These are phyloP conservation scores for Penicillium vulpinum DNA, from an alignment of 2,329 filamentous ascomycete genomes.

Conservation along the genomic window DNA sequence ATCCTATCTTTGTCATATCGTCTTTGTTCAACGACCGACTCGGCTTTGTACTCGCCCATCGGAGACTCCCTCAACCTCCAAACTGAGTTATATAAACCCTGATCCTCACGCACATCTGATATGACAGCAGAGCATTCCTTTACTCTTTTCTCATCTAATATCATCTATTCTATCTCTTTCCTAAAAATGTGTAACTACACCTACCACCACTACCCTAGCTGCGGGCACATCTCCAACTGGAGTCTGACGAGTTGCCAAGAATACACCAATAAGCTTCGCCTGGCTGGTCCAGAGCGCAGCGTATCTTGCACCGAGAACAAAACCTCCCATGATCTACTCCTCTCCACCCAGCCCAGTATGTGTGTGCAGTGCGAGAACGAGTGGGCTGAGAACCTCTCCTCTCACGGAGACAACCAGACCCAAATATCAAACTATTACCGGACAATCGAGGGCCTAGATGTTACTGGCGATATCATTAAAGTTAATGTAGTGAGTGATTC, in stretches of 20 bases:
- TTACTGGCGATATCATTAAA: not conserved
- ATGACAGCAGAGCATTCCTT: not conserved
- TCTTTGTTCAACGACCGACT: slow-evolving; percentile 4
- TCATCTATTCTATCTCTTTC: not conserved
- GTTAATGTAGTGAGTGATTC: slow-evolving; percentile 1
- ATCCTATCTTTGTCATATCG: not conserved
- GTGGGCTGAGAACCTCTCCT: not conserved
- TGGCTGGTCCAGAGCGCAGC: not conserved
- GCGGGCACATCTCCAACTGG: slow-evolving; percentile 32
- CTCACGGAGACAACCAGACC: not conserved
- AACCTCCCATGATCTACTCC: slow-evolving; percentile 14
- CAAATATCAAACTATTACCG: not conserved
- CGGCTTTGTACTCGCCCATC: not conserved
- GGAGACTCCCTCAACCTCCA: not conserved
- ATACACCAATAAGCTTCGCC: slow-evolving; percentile 22
- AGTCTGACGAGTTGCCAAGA: slow-evolving; percentile 25
- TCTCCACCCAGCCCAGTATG: not conserved
- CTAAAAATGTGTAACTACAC: slow-evolving; percentile 28
- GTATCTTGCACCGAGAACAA: slow-evolving; percentile 7
- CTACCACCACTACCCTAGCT: slow-evolving; percentile 30
- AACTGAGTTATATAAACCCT: not conserved
- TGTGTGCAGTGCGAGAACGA: slow-evolving; percentile 19
- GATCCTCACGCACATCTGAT: not conserved
- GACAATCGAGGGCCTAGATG: slow-evolving; percentile 11
- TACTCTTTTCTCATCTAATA: not conserved